Evolutionary conservation across 371 early-diverging fungal species (phyloP).

Genomic region (Mucor irregularis): DNA sequence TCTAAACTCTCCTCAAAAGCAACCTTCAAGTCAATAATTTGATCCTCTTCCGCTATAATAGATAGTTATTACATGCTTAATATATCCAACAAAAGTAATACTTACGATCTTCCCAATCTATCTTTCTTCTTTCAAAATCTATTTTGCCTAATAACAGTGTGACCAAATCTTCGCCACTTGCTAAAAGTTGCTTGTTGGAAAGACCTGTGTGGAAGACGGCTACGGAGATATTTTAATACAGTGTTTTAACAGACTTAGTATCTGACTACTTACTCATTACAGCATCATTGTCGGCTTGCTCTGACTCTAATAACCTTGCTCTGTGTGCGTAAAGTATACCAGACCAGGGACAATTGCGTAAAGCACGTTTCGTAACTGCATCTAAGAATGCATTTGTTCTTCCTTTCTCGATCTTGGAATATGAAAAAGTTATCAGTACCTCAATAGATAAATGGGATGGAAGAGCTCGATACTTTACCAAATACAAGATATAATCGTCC

Average conservation of each 20-base stretch:
- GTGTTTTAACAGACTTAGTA: background rate
- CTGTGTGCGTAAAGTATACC: constrained; percentile 62
- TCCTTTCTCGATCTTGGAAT: constrained; percentile 24
- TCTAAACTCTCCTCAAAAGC: constrained; percentile 38
- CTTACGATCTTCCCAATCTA: constrained; percentile 48
- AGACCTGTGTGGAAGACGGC: constrained; percentile 42
- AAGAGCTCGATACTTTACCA: constrained; percentile 37
- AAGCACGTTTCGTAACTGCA: constrained; percentile 45
- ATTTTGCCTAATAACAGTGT: constrained; percentile 37
- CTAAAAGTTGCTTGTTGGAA: constrained; percentile 20
- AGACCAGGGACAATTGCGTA: constrained; percentile 73
- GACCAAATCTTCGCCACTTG: constrained; percentile 49
- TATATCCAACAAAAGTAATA: background rate
- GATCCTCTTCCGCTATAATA: constrained; percentile 22
- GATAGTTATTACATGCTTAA: background rate
- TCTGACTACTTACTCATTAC: constrained; percentile 26
- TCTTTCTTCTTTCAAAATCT: constrained; percentile 35
- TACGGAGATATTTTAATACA: background rate
- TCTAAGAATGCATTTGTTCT: constrained; percentile 25
- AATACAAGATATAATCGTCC: constrained; percentile 68
- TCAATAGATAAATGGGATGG: background rate
- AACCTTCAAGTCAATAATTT: constrained; percentile 26
- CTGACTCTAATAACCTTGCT: constrained; percentile 35
- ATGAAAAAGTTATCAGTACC: background rate
- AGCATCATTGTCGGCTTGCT: constrained; percentile 4